phyloP scores from a whole-genome alignment of 129 eudicot genomes.

The Flaveria trinervia region DNA sequence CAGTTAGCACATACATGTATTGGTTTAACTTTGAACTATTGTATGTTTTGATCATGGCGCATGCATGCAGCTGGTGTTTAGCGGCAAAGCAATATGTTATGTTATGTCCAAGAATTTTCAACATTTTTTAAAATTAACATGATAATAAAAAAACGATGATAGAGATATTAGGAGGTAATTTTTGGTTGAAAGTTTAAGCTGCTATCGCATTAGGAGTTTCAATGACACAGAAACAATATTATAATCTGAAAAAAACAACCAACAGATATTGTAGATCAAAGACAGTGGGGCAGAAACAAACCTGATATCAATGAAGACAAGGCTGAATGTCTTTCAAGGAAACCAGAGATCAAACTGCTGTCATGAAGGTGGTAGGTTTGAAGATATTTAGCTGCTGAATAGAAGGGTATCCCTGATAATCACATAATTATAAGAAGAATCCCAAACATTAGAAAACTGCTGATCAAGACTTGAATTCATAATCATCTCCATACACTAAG shows the following conservation, averaged over 20 bases:
- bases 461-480: not conserved
- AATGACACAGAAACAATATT: not conserved
- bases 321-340: slow-evolving; percentile 2
- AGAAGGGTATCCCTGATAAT: not conserved
- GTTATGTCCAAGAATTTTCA: not conserved
- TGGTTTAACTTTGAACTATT: not conserved
- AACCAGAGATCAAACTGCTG: not conserved
- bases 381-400: not conserved
- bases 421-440: not conserved
- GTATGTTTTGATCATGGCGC: not conserved
- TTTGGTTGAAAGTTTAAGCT: not conserved
- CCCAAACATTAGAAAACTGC: not conserved
- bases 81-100: too few relatives aligned
- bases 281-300: not conserved
- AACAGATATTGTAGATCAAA: not conserved
- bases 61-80: too few relatives aligned
- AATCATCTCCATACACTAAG: not conserved
- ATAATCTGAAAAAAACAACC: not conserved
- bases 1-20: not conserved
- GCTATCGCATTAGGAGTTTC: not conserved
- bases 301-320: not conserved
- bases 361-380: not conserved
- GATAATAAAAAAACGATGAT: not conserved
- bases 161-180: not conserved
- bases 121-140: not conserved